Evolutionary conservation across 495 filamentous ascomycete species (phyloP).

Genomic region (Daldinia concentrica): DNA sequence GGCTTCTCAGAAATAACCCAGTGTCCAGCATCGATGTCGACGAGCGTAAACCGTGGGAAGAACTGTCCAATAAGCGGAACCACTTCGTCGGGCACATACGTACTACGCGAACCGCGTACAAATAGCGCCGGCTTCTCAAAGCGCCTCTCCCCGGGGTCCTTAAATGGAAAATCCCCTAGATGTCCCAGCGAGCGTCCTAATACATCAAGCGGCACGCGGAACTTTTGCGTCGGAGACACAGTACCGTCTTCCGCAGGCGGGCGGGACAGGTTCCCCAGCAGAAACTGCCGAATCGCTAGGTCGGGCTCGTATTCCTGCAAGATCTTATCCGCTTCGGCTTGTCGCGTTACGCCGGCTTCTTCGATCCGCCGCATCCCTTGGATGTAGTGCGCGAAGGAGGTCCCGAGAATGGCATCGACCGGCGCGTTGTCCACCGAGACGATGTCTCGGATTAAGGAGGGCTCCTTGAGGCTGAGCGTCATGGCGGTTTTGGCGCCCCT

Average conservation of each 20-base stretch:
- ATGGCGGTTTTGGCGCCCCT: slow-evolving; percentile 97
- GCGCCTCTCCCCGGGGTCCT: slow-evolving; percentile 63
- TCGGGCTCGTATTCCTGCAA: slow-evolving; percentile 79
- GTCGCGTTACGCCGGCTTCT: slow-evolving; percentile 66
- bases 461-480: slow-evolving; percentile 78
- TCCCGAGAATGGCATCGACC: slow-evolving; percentile 74
- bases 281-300: slow-evolving; percentile 84
- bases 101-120: slow-evolving; percentile 81
- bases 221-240: slow-evolving; percentile 43
- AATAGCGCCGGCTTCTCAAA: slow-evolving; percentile 85
- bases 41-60: slow-evolving; percentile 82
- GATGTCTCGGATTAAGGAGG: slow-evolving; percentile 70
- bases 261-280: slow-evolving; percentile 86
- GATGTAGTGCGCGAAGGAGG: slow-evolving; percentile 86
- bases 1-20: slow-evolving; percentile 96
- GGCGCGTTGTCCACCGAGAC: slow-evolving; percentile 95
- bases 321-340: slow-evolving; percentile 82
- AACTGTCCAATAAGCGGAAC: slow-evolving; percentile 87
- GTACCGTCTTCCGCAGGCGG: slow-evolving; percentile 11
- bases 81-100: slow-evolving; percentile 88
- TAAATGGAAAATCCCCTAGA: slow-evolving; percentile 89
- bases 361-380: slow-evolving; percentile 87
- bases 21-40: slow-evolving; percentile 88
- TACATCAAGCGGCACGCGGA: slow-evolving; percentile 58
- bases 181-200: slow-evolving; percentile 54